Evolutionary conservation across 1,139 yeast genomes (phyloP).

Genomic region (Blastobotrys capitulatus): DNA sequence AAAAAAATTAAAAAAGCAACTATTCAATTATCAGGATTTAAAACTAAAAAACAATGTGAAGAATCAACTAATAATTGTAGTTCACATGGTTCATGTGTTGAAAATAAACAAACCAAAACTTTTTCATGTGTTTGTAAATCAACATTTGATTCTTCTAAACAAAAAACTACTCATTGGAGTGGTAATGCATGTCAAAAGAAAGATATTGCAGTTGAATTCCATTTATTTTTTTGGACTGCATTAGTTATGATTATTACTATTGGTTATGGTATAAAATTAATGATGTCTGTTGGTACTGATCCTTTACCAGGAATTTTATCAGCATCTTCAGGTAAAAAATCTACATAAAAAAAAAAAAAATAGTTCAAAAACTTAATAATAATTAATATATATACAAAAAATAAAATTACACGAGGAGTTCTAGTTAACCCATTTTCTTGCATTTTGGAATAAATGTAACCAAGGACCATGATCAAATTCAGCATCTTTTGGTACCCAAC

Average conservation of each 20-base stretch:
- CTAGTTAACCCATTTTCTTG: conserved; percentile 77
- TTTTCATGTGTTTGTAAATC: conserved; percentile 59
- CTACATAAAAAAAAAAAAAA: not conserved
- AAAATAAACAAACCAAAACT: conserved; percentile 30
- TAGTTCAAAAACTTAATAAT: too few species aligned
- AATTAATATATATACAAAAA: too few species aligned
- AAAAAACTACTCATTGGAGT: conserved; percentile 57
- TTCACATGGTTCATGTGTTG: conserved; percentile 56
- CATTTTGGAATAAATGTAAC: conserved; percentile 89
- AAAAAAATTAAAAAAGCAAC: not conserved
- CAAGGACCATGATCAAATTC: conserved; percentile 64
- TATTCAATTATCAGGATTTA: not conserved
- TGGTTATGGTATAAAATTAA: conserved; percentile 50
- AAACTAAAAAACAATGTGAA: conserved; percentile 47
- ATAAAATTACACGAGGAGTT: too few species aligned
- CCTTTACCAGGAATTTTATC: conserved; percentile 60
- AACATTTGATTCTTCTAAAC: conserved; percentile 41
- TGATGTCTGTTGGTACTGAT: conserved; percentile 50
- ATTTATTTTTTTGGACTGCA: conserved; percentile 62
- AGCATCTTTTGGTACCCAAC: conserved; percentile 71
- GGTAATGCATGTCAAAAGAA: conserved; percentile 62
- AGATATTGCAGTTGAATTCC: conserved; percentile 59
- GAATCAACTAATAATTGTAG: conserved; percentile 52
- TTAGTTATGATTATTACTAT: conserved; percentile 43
- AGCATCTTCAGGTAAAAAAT: conserved; percentile 3